Evolutionary conservation across 768 basidiomycete species (phyloP).

Genomic region (Pisolithus microcarpus): DNA sequence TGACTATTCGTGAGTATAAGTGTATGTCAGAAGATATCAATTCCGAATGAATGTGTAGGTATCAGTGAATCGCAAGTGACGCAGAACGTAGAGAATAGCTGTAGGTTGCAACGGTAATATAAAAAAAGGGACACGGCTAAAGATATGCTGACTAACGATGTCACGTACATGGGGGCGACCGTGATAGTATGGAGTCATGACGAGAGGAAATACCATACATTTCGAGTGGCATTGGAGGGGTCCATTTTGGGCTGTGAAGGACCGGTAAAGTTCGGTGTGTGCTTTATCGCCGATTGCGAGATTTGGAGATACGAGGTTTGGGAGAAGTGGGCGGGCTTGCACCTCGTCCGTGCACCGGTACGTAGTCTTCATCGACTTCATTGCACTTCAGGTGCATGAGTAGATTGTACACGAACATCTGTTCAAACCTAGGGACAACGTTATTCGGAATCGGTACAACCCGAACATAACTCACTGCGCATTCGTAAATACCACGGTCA

Average conservation of each 20-base stretch:
- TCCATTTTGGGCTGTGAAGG: background rate
- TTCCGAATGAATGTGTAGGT: background rate
- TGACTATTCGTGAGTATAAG: background rate
- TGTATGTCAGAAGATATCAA: background rate
- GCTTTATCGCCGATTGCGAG: constrained; percentile 42
- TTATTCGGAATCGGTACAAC: constrained; percentile 6
- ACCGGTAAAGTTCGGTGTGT: background rate
- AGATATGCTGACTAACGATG: background rate
- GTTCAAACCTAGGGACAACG: constrained; percentile 58
- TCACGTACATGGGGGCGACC: background rate
- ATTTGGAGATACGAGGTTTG: constrained; percentile 45
- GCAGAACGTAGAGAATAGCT: background rate
- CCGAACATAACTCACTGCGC: constrained; percentile 61
- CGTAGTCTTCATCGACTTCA: constrained; percentile 70
- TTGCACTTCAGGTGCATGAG: constrained; percentile 71
- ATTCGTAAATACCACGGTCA: constrained; percentile 86
- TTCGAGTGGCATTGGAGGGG: background rate
- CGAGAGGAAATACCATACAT: background rate
- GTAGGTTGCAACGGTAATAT: background rate
- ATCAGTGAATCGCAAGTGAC: background rate
- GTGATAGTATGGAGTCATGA: background rate
- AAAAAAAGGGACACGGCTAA: background rate
- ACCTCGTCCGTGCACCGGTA: constrained; percentile 73
- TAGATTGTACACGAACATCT: constrained; percentile 81
- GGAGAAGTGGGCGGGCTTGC: constrained; percentile 44